These are phyloP conservation scores for Carex littledalei DNA, from an alignment of 176 grass and related monocot species.

Conservation along the genomic window DNA sequence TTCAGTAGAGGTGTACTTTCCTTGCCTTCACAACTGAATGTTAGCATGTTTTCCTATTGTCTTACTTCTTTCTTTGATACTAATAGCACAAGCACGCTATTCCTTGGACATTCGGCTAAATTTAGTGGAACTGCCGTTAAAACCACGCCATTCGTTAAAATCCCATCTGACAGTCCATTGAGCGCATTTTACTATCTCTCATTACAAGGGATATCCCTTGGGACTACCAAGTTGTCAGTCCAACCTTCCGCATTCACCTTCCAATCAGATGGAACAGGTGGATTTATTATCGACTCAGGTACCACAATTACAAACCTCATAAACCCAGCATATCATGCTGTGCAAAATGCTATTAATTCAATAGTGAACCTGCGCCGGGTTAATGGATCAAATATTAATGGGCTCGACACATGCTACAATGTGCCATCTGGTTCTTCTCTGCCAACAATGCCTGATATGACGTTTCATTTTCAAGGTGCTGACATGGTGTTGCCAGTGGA, in stretches of 20 bases:
- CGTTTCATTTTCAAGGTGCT: conserved; percentile 42
- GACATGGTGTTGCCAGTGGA: conserved; percentile 46
- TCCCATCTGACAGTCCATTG: conserved; percentile 27
- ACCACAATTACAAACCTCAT: conserved; percentile 41
- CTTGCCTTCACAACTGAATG: conserved; percentile 59
- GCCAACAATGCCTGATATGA: conserved; percentile 39
- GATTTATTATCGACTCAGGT: conserved; percentile 64
- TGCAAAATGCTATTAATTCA: conserved; percentile 26
- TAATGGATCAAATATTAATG: conserved; percentile 19
- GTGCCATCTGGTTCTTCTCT: conserved; percentile 15
- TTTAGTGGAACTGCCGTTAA: neutral
- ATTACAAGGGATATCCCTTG: conserved; percentile 48
- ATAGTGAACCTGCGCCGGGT: conserved; percentile 20
- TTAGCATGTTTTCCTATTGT: conserved; percentile 66
- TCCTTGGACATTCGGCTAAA: conserved; percentile 32
- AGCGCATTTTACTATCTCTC: conserved; percentile 63
- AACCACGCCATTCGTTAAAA: conserved; percentile 54
- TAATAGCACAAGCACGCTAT: conserved; percentile 44
- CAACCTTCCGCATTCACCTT: conserved; percentile 26
- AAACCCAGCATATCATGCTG: conserved; percentile 25
- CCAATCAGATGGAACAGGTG: conserved; percentile 34
- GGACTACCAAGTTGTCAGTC: conserved; percentile 26
- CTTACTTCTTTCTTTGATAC: conserved; percentile 44
- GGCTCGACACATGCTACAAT: conserved; percentile 50
- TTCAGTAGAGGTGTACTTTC: conserved; percentile 41